Percentiles rank a stretch among this genome's conserved stretches.
phyloP scores from a whole-genome alignment of 2,329 filamentous ascomycete genomes.

The Fusarium chlamydosporum region DNA sequence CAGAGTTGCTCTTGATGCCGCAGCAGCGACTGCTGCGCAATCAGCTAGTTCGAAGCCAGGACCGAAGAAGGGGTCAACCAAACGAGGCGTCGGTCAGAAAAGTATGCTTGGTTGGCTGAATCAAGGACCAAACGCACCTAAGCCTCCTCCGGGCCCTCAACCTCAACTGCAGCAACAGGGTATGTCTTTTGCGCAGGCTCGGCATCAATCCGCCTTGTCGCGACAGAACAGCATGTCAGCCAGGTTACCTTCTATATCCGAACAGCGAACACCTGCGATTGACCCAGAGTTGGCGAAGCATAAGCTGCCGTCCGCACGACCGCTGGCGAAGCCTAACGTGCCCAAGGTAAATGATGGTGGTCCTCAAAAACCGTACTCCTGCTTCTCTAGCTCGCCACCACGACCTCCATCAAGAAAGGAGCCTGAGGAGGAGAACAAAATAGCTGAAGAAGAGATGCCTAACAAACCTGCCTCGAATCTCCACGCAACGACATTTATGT shows the following conservation, averaged over 20 bases:
- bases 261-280: conserved; percentile 44
- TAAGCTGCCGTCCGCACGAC: conserved; percentile 58
- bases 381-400: conserved; percentile 71
- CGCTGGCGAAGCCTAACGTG: conserved; percentile 55
- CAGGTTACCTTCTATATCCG: conserved; percentile 7
- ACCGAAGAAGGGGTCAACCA: conserved; percentile 50
- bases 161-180: conserved; percentile 34
- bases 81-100: conserved; percentile 57
- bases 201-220: conserved; percentile 49
- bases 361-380: conserved; percentile 64
- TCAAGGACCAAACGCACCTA: conserved; percentile 38
- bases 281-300: conserved; percentile 56
- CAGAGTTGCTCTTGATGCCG: conserved; percentile 57
- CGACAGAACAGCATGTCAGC: conserved; percentile 35
- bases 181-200: conserved; percentile 43
- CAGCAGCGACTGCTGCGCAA: conserved; percentile 39
- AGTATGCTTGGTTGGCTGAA: conserved; percentile 61
- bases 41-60: conserved; percentile 35
- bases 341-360: conserved; percentile 45
- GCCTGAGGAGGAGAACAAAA: conserved; percentile 42
- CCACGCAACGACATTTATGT: conserved; percentile 66
- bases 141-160: conserved; percentile 28
- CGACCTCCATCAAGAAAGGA: conserved; percentile 48
- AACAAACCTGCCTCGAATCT: conserved; percentile 60
- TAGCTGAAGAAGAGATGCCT: conserved; percentile 49